These are phyloP conservation scores for Periconia sp. DNA, from an alignment of 2,329 filamentous ascomycete species.

Conservation along the genomic window DNA sequence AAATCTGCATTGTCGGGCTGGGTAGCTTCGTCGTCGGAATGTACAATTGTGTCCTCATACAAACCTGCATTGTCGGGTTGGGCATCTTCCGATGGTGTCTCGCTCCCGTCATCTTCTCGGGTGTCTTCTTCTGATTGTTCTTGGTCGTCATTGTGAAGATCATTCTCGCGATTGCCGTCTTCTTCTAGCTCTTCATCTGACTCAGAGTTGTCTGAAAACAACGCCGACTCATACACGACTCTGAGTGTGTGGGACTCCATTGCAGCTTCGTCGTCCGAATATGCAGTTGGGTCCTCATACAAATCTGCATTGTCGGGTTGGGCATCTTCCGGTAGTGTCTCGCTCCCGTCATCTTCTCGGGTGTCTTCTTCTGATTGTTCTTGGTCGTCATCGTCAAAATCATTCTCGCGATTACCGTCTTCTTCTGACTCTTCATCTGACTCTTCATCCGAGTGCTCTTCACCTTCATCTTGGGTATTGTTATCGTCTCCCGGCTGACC, in stretches of 20 bases:
- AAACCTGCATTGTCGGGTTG: not conserved
- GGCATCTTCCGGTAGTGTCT: no score
- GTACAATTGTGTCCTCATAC: not conserved
- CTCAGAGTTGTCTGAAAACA: no score
- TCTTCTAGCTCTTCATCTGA: no score
- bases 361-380: not conserved
- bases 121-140: not conserved
- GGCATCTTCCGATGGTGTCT: not conserved
- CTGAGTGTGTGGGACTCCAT: no score
- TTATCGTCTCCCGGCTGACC: constrained; percentile 14
- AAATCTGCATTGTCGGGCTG: not conserved
- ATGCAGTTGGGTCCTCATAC: not conserved
- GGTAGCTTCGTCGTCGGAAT: not conserved
- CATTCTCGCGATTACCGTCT: not conserved
- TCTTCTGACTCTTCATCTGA: constrained; percentile 1
- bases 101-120: not conserved
- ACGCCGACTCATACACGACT: no score
- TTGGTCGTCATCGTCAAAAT: not conserved
- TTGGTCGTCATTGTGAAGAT: not conserved
- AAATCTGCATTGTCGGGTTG: not conserved
- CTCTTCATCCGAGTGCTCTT: no score
- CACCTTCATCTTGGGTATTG: not conserved
- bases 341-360: not conserved
- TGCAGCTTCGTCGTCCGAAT: no score
- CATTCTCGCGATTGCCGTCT: no score